A percentile compares a stretch with the other conserved stretches of the same genome.
Evolutionary conservation across 139 green algal species (phyloP).

Genomic region (Ostreobium quekettii): DNA sequence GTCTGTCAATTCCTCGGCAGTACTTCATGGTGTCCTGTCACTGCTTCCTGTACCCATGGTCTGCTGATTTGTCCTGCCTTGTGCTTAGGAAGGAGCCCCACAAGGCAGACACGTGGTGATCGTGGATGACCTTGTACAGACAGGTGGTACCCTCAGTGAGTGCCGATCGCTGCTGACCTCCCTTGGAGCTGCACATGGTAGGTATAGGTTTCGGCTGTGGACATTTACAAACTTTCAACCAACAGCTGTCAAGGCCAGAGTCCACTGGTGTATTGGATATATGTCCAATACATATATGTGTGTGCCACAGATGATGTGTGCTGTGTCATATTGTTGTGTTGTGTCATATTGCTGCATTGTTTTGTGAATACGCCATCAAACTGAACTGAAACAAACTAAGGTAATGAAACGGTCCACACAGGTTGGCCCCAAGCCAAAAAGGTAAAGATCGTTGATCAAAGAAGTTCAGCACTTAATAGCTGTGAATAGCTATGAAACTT

Average conservation of each 20-base stretch:
- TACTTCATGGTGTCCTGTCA: no score
- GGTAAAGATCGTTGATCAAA: no score
- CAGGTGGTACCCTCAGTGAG: constrained; percentile 89
- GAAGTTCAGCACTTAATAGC: no score
- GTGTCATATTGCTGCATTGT: background rate
- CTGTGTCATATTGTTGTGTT: background rate
- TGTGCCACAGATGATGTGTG: background rate
- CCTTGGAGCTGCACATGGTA: constrained; percentile 54
- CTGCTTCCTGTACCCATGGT: background rate
- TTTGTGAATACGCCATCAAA: background rate
- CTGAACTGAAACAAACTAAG: background rate
- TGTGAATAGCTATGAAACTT: no score
- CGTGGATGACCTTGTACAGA: constrained; percentile 97
- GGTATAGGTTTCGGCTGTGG: no score
- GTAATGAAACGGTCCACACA: no score
- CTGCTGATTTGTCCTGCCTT: background rate
- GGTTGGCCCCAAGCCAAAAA: no score
- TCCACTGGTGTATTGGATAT: background rate
- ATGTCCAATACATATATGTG: background rate
- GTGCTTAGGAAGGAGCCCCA: constrained; percentile 86
- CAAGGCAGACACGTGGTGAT: constrained; percentile 90
- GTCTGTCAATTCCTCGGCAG: background rate
- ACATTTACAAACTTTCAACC: background rate
- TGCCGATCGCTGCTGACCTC: constrained; percentile 77
- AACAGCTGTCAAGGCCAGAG: background rate